phyloP scores from a whole-genome alignment of 352 stramenopile genomes.

The Salisapilia sapeloensis region DNA sequence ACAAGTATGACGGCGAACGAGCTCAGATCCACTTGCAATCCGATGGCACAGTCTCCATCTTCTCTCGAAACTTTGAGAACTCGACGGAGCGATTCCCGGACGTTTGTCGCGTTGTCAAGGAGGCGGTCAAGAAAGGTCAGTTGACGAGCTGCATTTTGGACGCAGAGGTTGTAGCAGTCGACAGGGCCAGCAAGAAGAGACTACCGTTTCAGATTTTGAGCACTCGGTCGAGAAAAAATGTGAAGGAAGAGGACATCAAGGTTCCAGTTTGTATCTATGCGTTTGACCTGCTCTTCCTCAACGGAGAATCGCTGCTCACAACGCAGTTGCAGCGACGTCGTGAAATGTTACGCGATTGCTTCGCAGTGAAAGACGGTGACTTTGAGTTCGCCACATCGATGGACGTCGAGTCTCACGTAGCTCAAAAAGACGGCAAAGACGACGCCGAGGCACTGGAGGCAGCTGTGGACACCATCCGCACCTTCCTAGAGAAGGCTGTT shows the following conservation, averaged over 20 bases:
- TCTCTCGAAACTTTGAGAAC: conserved; percentile 97
- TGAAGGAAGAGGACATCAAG: conserved; percentile 82
- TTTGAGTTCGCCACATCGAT: conserved; percentile 92
- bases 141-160: conserved; percentile 93
- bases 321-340: conserved; percentile 83
- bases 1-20: conserved; percentile 99
- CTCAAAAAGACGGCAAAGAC: conserved; percentile 75
- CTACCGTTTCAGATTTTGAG: conserved; percentile 98
- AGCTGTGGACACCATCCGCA: conserved; percentile 58
- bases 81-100: conserved; percentile 95
- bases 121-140: conserved; percentile 23
- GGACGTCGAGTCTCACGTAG: conserved; percentile 66
- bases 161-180: conserved; percentile 96
- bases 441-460: conserved; percentile 78
- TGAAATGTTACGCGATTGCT: conserved; percentile 82
- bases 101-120: conserved; percentile 61
- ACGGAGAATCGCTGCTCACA: conserved; percentile 90
- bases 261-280: conserved; percentile 88
- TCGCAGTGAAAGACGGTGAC: conserved; percentile 83
- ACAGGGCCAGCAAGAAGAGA: conserved; percentile 90
- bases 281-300: conserved; percentile 99
- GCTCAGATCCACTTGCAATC: conserved; percentile 89
- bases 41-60: conserved; percentile 89
- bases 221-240: conserved; percentile 92
- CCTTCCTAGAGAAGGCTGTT: conserved; percentile 91